A percentile compares a stretch with the other conserved stretches of the same genome.
Evolutionary conservation across 345 rosid species (phyloP).

Genomic region (Lepidium sativum): DNA sequence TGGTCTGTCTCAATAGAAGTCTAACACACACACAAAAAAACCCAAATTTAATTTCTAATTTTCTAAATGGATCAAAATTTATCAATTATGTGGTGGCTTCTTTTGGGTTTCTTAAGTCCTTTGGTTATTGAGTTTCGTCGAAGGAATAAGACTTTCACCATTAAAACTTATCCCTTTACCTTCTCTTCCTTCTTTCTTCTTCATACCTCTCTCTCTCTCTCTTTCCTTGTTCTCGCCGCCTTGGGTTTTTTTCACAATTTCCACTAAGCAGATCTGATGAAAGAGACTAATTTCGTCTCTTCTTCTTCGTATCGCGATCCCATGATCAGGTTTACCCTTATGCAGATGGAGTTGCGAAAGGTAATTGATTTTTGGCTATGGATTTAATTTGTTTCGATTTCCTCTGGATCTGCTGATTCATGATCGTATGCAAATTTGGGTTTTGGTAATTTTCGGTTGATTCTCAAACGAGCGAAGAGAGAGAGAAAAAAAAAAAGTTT

Average conservation of each 20-base stretch:
- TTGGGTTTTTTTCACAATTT: neutral
- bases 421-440: constrained; percentile 9
- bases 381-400: constrained; percentile 11
- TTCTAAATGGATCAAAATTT: constrained; percentile 17
- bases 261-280: constrained; percentile 33
- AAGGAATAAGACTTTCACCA: constrained; percentile 46
- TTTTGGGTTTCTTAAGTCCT: constrained; percentile 67
- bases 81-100: constrained; percentile 69
- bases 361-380: constrained; percentile 29
- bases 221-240: neutral
- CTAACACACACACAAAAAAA: neutral
- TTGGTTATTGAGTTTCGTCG: constrained; percentile 73
- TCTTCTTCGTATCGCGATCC: constrained; percentile 31
- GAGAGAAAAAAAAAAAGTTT: neutral
- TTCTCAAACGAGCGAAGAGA: neutral
- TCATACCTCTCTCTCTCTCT: neutral
- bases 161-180: constrained; percentile 41
- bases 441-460: constrained; percentile 9
- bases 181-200: constrained; percentile 12
- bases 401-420: constrained; percentile 32
- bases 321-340: constrained; percentile 35
- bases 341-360: constrained; percentile 48
- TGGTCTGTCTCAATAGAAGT: constrained; percentile 18
- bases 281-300: constrained; percentile 30
- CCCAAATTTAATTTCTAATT: constrained; percentile 10